Evolutionary conservation across 306 rosid species (phyloP).

Genomic region (Lathyrus oleraceus): DNA sequence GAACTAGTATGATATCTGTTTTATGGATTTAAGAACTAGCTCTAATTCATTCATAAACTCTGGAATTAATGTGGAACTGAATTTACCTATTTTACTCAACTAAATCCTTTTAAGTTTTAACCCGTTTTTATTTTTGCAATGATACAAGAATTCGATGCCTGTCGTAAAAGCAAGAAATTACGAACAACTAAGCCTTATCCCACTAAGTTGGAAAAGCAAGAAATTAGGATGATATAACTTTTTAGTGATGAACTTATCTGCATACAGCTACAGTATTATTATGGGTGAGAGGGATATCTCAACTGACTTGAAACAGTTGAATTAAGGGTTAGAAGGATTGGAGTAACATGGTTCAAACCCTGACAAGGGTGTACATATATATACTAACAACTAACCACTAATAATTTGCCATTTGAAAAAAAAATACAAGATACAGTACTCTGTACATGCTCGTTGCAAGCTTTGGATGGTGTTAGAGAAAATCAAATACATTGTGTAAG

Average conservation of each 20-base stretch:
- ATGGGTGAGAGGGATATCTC: no score
- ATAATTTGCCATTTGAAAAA: no score
- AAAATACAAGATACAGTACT: not conserved
- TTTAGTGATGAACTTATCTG: not conserved
- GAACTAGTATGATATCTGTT: not conserved
- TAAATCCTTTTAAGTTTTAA: not conserved
- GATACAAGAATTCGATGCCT: not conserved
- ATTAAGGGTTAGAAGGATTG: no score
- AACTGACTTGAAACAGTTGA: no score
- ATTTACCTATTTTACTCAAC: not conserved
- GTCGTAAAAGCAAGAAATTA: not conserved
- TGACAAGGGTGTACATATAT: no score
- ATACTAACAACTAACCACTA: no score
- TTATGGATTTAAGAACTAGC: not conserved
- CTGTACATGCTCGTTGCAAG: not conserved
- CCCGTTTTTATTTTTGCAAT: not conserved
- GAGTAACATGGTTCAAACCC: no score
- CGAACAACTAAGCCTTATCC: not conserved
- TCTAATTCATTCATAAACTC: not conserved
- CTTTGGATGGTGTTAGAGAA: slow-evolving; percentile 8
- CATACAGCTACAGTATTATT: not conserved
- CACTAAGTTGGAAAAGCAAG: not conserved
- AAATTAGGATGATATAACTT: not conserved
- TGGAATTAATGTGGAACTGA: not conserved
- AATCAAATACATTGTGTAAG: not conserved